A percentile compares a stretch with the other conserved stretches of the same genome.
These are phyloP conservation scores for Saccharomyces uvarum DNA, from an alignment of 1,139 yeast genomes.

Conservation along the genomic window DNA sequence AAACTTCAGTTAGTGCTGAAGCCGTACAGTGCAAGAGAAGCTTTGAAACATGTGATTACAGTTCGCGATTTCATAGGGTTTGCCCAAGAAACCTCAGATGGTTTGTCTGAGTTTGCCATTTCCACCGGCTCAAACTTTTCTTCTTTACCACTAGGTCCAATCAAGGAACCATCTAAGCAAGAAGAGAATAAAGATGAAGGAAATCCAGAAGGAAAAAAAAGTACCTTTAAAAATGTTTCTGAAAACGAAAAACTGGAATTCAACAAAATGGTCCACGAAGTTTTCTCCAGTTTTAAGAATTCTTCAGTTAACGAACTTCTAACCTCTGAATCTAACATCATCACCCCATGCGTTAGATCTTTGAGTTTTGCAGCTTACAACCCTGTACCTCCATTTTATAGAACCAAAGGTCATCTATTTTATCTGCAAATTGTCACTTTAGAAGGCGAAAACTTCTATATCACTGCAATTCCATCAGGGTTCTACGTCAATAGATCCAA, in stretches of 20 bases:
- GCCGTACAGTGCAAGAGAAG: slow-evolving; percentile 29
- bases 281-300: slow-evolving; percentile 16
- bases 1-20: slow-evolving; percentile 20
- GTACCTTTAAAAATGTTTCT: slow-evolving; percentile 21
- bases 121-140: slow-evolving; percentile 29
- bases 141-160: slow-evolving; percentile 20
- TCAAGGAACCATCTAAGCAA: slow-evolving; percentile 17
- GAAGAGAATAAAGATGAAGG: slow-evolving; percentile 12
- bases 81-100: slow-evolving; percentile 27
- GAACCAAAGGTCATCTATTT: slow-evolving; percentile 67
- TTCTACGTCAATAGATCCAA: slow-evolving; percentile 70
- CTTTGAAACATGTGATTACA: slow-evolving; percentile 27
- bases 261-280: slow-evolving; percentile 23
- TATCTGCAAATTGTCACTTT: slow-evolving; percentile 69
- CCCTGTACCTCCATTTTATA: slow-evolving; percentile 61
- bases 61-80: slow-evolving; percentile 32
- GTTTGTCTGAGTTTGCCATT: slow-evolving; percentile 27
- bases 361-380: slow-evolving; percentile 78
- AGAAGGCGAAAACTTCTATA: slow-evolving; percentile 71
- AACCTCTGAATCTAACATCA: slow-evolving; percentile 24
- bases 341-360: slow-evolving; percentile 38
- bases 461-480: slow-evolving; percentile 74
- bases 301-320: slow-evolving; percentile 18
- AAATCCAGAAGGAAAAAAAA: slow-evolving; percentile 14
- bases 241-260: slow-evolving; percentile 32